Base-by-base conservation (phyloP, 495 filamentous ascomycete genomes). In the Neurospora sp. region DNA sequence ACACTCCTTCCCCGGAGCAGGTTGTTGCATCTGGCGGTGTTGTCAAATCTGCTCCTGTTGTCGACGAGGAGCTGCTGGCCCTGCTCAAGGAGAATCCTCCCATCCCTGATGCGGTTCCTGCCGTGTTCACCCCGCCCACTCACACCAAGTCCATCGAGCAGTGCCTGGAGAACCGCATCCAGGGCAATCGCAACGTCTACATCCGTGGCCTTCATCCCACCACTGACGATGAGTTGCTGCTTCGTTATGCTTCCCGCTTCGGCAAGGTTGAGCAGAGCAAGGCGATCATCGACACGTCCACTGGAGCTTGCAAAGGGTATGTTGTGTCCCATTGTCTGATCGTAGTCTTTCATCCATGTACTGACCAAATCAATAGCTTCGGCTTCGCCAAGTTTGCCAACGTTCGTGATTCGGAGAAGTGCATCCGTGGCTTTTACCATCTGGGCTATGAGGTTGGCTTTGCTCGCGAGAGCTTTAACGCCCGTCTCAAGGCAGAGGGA, bases 381-480 rank as follows among this genome's bases (percentile, higher is more conserved):
- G 96, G 96, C 0, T 99, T 99, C 81, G 94, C 97, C 77, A 94
- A 95, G 80, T 99, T 94, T 79, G 90, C 87, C 82, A 91, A 91
- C 77, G 92, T 93, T 77, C 89, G 91, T 36, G 92, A 97, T 74
- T 96, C 95, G 19, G 94, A 98, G 83, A 91, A 92, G 74, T 98
- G 94, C 83, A 98, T 99, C 82, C 92, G 93, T 43, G 95, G 92
- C n/a, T 96, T 99, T 79, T 94, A 93, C 80, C 91, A 92, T 77
- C 88, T 94, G 71, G 94, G 94, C 48, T 98, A 98, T 78, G 96
- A 99, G 84, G 94, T 95, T 73, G 96, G 94, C 78, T 99, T 97
- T 83, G 96, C 96, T 74, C 88, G 93, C 79, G 94, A 98, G 83
- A 97, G 94, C 13, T 97, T 97, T 84, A 98, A 98, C 79, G 91